Conservation (phyloP, 2,329 filamentous ascomycete species). For the Incumbomyces delicatus region DNA sequence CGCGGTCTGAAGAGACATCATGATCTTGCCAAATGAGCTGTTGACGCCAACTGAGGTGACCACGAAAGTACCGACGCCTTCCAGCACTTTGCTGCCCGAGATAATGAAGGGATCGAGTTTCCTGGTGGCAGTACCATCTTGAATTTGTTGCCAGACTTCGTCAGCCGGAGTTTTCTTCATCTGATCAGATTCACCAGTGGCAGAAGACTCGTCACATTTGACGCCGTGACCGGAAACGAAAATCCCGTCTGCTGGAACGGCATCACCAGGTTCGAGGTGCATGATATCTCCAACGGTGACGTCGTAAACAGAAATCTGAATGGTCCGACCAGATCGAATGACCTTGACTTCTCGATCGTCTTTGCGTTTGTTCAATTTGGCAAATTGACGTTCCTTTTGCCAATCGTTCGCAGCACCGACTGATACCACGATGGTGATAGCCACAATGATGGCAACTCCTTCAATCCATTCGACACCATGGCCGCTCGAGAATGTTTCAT, state of each 20-base stretch:
- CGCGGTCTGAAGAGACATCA: constrained; percentile 63
- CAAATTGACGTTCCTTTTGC: constrained; percentile 59
- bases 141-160: constrained; percentile 48
- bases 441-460: constrained; percentile 56
- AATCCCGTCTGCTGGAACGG: constrained; percentile 61
- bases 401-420: constrained; percentile 57
- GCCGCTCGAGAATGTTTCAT: constrained; percentile 49
- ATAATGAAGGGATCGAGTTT: constrained; percentile 65
- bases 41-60: constrained; percentile 64
- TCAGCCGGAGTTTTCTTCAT: constrained; percentile 56
- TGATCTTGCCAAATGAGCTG: constrained; percentile 65
- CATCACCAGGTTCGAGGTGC: constrained; percentile 58
- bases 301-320: constrained; percentile 56
- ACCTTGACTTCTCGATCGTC: constrained; percentile 57
- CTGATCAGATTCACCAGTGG: constrained; percentile 63
- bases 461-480: constrained; percentile 55
- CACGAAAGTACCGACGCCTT: constrained; percentile 65
- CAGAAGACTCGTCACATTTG: constrained; percentile 64
- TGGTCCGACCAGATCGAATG: constrained; percentile 55
- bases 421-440: constrained; percentile 54
- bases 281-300: constrained; percentile 61
- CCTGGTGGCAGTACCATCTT: constrained; percentile 42
- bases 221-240: constrained; percentile 57
- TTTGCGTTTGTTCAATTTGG: constrained; percentile 52
- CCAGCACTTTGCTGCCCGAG: constrained; percentile 69